phyloP scores from a whole-genome alignment of 257 asterid species.

The Solanum habrochaites region DNA sequence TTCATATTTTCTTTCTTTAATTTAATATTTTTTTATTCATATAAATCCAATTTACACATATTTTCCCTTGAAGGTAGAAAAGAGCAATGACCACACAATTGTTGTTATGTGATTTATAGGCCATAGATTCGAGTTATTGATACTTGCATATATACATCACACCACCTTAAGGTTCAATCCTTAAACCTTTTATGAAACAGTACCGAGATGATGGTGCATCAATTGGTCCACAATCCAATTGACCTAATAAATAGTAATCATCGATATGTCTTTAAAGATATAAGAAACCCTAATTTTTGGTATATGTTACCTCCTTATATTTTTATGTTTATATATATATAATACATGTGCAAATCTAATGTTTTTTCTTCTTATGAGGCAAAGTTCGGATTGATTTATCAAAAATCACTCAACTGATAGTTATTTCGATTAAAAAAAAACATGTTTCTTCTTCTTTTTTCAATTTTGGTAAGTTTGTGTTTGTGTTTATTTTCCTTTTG shows the following conservation, averaged over 20 bases:
- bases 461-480: not conserved
- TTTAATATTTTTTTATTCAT: not conserved
- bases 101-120: not conserved
- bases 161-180: not conserved
- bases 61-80: not conserved
- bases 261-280: not conserved
- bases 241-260: not conserved
- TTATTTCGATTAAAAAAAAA: no score
- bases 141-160: not conserved
- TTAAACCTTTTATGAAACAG: not conserved
- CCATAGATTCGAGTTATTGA: not conserved
- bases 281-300: not conserved
- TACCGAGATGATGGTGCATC: rapidly evolving
- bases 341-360: not conserved
- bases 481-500: not conserved
- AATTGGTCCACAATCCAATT: not conserved
- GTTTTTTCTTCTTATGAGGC: not conserved
- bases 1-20: not conserved
- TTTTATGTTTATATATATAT: no score
- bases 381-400: no score
- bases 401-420: not conserved
- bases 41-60: not conserved
- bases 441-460: not conserved
- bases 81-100: not conserved
- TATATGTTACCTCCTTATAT: not conserved